Evolutionary conservation across 805 yeast species (phyloP).

Genomic region (Monosporozyma unispora): DNA sequence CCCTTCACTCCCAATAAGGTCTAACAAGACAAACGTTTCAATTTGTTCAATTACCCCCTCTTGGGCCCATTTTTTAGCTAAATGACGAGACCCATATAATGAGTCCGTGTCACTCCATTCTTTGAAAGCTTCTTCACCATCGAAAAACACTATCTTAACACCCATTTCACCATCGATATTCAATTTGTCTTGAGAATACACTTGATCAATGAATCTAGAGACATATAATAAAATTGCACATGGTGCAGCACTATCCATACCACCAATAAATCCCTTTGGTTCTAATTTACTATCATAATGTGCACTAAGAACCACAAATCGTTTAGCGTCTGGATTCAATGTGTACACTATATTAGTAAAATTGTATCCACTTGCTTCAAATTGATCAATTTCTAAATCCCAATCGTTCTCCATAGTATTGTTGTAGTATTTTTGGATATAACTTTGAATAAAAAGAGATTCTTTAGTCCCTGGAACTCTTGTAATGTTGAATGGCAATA

Average conservation of each 20-base stretch:
- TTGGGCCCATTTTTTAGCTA: constrained; percentile 34
- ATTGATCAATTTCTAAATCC: constrained; percentile 31
- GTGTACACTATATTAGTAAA: constrained; percentile 35
- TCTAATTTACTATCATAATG: constrained; percentile 43
- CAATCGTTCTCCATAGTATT: constrained; percentile 17
- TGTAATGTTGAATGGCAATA: constrained; percentile 31
- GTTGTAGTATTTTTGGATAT: constrained; percentile 30
- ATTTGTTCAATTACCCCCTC: constrained; percentile 27
- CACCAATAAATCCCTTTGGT: constrained; percentile 52
- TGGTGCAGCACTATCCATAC: constrained; percentile 51
- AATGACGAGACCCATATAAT: constrained; percentile 45
- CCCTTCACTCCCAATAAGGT: constrained; percentile 38
- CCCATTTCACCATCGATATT: constrained; percentile 20
- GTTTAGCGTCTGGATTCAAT: constrained; percentile 13
- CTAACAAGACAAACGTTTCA: constrained; percentile 41
- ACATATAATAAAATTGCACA: constrained; percentile 43
- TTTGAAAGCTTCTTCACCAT: constrained; percentile 53
- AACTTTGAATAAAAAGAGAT: constrained; percentile 32
- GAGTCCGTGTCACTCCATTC: constrained; percentile 47
- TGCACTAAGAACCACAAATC: constrained; percentile 37
- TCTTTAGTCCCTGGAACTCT: constrained; percentile 38
- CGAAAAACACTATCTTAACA: constrained; percentile 44
- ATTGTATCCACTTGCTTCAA: constrained; percentile 25
- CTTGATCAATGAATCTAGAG: constrained; percentile 28
- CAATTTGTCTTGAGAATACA: constrained; percentile 5